Evolutionary conservation across 2,329 filamentous ascomycete genomes (phyloP).

Genomic region (Leptoxyphium fumago): DNA sequence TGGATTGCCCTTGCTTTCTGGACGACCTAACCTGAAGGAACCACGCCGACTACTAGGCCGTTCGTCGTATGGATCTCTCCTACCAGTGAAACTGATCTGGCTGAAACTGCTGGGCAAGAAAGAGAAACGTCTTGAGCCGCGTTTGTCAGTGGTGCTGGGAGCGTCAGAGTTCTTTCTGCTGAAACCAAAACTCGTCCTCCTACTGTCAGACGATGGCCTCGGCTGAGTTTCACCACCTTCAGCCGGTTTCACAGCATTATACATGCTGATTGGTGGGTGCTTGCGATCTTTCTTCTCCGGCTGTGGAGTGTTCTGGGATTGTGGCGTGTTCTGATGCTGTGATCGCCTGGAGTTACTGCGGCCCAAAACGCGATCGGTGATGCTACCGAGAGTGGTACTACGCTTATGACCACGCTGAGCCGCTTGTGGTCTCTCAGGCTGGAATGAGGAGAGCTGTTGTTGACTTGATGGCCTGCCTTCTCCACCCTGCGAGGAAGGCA

Average conservation of each 20-base stretch:
- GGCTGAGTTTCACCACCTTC: slow-evolving; percentile 36
- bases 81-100: slow-evolving; percentile 25
- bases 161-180: slow-evolving; percentile 30
- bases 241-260: slow-evolving; percentile 46
- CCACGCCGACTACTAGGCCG: slow-evolving; percentile 11
- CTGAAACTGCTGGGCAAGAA: slow-evolving; percentile 36
- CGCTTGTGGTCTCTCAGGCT: slow-evolving; percentile 27
- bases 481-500: slow-evolving; percentile 35
- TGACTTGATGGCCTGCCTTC: slow-evolving; percentile 44
- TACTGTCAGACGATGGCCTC: slow-evolving; percentile 32
- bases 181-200: slow-evolving; percentile 36
- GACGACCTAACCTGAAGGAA: slow-evolving; percentile 17
- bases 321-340: slow-evolving; percentile 23
- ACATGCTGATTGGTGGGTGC: slow-evolving; percentile 88
- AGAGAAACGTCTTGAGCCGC: slow-evolving; percentile 34
- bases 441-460: slow-evolving; percentile 36
- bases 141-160: slow-evolving; percentile 17
- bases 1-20: slow-evolving; percentile 24
- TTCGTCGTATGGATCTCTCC: slow-evolving; percentile 21
- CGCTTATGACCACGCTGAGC: slow-evolving; percentile 46
- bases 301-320: slow-evolving; percentile 29
- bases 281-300: slow-evolving; percentile 49
- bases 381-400: slow-evolving; percentile 38
- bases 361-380: slow-evolving; percentile 73
- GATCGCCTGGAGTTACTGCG: slow-evolving; percentile 35